These are phyloP conservation scores for Colletotrichum destructivum DNA, from an alignment of 2,329 filamentous ascomycete genomes.

Conservation along the genomic window DNA sequence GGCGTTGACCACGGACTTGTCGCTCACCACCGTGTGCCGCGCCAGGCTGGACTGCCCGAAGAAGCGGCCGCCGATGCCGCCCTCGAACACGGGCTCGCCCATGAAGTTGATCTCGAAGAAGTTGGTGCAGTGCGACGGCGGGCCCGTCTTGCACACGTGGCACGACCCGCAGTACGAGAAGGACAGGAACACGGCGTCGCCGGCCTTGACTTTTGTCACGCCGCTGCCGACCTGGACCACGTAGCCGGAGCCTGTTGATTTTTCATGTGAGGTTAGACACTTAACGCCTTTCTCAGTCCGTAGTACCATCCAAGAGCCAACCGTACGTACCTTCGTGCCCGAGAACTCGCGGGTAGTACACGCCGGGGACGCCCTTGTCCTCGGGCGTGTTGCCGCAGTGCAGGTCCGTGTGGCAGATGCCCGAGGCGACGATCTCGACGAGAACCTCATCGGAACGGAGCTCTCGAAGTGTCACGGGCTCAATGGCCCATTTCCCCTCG, in stretches of 20 bases:
- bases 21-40: constrained; percentile 48
- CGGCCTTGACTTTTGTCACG: constrained; percentile 62
- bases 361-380: constrained; percentile 32
- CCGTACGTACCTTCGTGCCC: constrained; percentile 65
- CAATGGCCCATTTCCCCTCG: constrained; percentile 51
- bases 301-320: background rate
- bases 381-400: constrained; percentile 56
- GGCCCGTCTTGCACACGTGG: constrained; percentile 61
- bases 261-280: background rate
- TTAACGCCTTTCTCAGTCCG: no score
- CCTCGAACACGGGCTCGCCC: constrained; percentile 28
- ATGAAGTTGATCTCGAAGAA: constrained; percentile 66
- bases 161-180: constrained; percentile 58
- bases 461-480: constrained; percentile 49
- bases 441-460: constrained; percentile 60
- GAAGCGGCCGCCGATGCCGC: constrained; percentile 46
- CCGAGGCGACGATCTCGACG: constrained; percentile 67
- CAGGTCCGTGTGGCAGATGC: constrained; percentile 70
- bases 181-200: constrained; percentile 68
- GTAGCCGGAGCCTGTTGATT: constrained; percentile 57
- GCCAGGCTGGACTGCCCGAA: constrained; percentile 55
- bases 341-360: constrained; percentile 54
- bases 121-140: constrained; percentile 63
- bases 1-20: constrained; percentile 49
- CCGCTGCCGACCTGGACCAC: constrained; percentile 60